Evolutionary conservation across 108 stramenopile species (phyloP).

Genomic region (Skeletonema costatum): DNA sequence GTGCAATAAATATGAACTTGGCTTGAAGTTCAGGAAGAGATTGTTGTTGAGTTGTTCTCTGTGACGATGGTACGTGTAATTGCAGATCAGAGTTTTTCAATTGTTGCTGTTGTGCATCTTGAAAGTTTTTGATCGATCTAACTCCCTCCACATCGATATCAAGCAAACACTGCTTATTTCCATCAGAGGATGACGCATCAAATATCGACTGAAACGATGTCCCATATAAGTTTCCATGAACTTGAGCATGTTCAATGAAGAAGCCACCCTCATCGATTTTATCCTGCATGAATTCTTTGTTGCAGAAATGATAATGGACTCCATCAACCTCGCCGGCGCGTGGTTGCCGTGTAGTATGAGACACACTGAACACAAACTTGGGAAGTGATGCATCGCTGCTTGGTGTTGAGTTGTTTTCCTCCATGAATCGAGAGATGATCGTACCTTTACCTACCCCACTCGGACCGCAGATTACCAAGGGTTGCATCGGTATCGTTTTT

Average conservation of each 20-base stretch:
- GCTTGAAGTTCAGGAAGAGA: constrained; percentile 46
- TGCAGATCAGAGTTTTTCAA: not conserved
- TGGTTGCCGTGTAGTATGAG: constrained; percentile 91
- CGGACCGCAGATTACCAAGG: constrained; percentile 53
- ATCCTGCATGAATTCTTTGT: constrained; percentile 50
- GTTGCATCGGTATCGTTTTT: constrained; percentile 9
- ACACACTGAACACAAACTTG: constrained; percentile 78
- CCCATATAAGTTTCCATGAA: constrained; percentile 97
- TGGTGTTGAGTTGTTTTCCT: constrained; percentile 1
- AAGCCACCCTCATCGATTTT: constrained; percentile 53
- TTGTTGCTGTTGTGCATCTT: constrained; percentile 19
- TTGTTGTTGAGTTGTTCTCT: constrained; percentile 12
- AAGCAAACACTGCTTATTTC: constrained; percentile 81
- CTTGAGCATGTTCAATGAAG: constrained; percentile 94
- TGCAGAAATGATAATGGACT: constrained; percentile 91
- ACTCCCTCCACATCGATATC: constrained; percentile 96
- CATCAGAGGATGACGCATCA: constrained; percentile 37
- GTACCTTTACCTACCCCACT: constrained; percentile 67
- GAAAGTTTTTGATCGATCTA: constrained; percentile 54
- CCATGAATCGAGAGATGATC: constrained; percentile 47
- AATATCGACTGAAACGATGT: constrained; percentile 81
- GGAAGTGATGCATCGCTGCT: constrained; percentile 18
- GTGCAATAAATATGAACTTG: constrained; percentile 92
- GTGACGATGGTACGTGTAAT: too few relatives aligned
- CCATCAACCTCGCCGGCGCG: constrained; percentile 87